A percentile compares a stretch with the other conserved stretches of the same genome.
These are phyloP conservation scores for Lasiosphaeriaceae sp. DNA, from an alignment of 495 filamentous ascomycete species.

Conservation along the genomic window DNA sequence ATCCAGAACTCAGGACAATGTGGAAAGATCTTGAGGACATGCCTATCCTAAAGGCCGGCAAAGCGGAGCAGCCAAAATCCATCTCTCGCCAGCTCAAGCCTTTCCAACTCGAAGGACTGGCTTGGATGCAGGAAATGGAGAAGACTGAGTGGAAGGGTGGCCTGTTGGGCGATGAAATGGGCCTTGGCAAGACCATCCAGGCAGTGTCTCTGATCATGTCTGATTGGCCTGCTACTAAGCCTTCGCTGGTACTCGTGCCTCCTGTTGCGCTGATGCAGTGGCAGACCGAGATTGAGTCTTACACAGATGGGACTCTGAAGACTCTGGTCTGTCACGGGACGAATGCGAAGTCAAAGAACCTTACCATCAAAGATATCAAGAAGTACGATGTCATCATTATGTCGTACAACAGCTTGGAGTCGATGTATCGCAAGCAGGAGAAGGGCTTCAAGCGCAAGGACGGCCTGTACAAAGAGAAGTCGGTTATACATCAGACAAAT, in stretches of 20 bases:
- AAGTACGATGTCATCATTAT: constrained; percentile 92
- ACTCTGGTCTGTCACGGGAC: constrained; percentile 87
- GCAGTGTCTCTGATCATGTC: constrained; percentile 97
- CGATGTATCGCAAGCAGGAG: constrained; percentile 84
- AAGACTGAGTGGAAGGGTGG: constrained; percentile 80
- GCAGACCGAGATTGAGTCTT: constrained; percentile 87
- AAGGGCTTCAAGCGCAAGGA: constrained; percentile 83
- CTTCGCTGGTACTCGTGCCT: constrained; percentile 85
- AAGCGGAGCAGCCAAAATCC: constrained; percentile 68
- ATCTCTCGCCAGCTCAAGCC: constrained; percentile 82
- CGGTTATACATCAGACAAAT: constrained; percentile 76
- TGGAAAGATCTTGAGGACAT: constrained; percentile 71
- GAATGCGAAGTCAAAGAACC: constrained; percentile 72
- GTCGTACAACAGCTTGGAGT: constrained; percentile 91
- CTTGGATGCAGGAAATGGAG: constrained; percentile 92
- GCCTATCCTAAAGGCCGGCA: constrained; percentile 59
- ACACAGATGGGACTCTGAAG: constrained; percentile 84
- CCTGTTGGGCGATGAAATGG: constrained; percentile 93
- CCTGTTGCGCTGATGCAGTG: constrained; percentile 97
- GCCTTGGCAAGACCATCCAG: constrained; percentile 97
- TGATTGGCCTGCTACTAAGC: constrained; percentile 76
- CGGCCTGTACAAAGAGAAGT: constrained; percentile 67
- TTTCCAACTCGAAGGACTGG: constrained; percentile 88
- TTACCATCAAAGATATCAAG: constrained; percentile 67
- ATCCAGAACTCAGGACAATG: constrained; percentile 77